Percentiles rank a stretch among this genome's conserved stretches.
Evolutionary conservation across 495 filamentous ascomycete species (phyloP).

Genomic region (Podospora conica): DNA sequence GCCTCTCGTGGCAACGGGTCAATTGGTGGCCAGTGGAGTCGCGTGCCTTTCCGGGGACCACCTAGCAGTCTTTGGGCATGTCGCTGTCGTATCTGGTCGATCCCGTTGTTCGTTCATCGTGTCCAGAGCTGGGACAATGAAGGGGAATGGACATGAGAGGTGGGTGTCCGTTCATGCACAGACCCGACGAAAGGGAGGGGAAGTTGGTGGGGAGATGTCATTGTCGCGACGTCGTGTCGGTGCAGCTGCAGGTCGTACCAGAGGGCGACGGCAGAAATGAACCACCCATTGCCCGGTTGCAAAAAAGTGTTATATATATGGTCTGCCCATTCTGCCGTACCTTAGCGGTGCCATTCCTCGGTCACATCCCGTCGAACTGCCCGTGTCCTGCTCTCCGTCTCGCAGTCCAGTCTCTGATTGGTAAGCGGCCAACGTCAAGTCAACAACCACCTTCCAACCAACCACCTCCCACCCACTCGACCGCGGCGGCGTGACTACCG

Average conservation of each 20-base stretch:
- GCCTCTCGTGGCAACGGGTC: not conserved
- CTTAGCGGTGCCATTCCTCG: too few species aligned
- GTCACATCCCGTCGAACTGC: not conserved
- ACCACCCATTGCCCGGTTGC: not conserved
- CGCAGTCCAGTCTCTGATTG: not conserved
- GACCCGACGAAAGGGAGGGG: not conserved
- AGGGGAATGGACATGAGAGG: not conserved
- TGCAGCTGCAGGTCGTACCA: not conserved
- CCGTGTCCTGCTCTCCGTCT: not conserved
- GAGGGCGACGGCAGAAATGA: too few species aligned
- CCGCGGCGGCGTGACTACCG: not conserved
- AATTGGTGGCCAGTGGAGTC: not conserved
- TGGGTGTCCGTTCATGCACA: not conserved
- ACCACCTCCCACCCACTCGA: not conserved
- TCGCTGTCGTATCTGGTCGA: not conserved
- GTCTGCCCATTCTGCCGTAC: not conserved
- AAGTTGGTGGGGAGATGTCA: not conserved
- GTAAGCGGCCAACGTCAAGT: not conserved
- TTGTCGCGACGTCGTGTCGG: not conserved
- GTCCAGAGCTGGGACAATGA: not conserved
- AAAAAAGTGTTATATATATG: not conserved
- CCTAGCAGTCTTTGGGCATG: not conserved
- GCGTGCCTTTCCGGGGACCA: not conserved
- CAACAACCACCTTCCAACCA: too few species aligned
- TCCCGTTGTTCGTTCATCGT: not conserved